These are phyloP conservation scores for Gypsophila paniculata DNA, from an alignment of 179 eudicot species.

Conservation along the genomic window DNA sequence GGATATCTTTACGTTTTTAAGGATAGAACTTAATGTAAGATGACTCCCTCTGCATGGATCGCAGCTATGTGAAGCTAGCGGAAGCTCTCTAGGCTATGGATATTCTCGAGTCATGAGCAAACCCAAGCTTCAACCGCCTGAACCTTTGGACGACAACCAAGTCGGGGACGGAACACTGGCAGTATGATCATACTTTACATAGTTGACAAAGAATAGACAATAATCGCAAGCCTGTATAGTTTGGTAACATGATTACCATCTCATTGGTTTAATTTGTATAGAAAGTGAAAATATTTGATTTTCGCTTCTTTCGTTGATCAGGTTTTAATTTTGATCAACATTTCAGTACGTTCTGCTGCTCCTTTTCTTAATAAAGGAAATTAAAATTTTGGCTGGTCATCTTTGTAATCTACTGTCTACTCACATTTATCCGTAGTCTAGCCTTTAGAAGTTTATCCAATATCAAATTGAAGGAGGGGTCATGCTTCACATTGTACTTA, in stretches of 20 bases:
- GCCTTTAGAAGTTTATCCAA: not conserved
- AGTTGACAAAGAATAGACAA: constrained; percentile 7
- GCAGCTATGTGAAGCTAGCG: constrained; percentile 95
- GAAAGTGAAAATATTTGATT: constrained; percentile 1
- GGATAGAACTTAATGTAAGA: not conserved
- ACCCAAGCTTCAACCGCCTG: constrained; percentile 59
- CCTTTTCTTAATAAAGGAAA: constrained; percentile 12
- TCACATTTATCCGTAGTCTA: not conserved
- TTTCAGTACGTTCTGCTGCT: not conserved
- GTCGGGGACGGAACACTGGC: constrained; percentile 68
- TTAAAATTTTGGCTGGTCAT: constrained; percentile 26
- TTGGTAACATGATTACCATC: not conserved
- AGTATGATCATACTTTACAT: constrained; percentile 30
- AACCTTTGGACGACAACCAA: constrained; percentile 62
- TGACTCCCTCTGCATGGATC: constrained; percentile 7
- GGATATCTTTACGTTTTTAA: not conserved
- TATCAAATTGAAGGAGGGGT: not conserved
- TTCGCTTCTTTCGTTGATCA: constrained; percentile 27
- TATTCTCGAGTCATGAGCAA: constrained; percentile 65
- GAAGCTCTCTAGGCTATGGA: constrained; percentile 96
- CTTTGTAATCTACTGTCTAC: not conserved
- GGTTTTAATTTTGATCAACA: constrained; percentile 21
- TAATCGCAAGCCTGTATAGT: constrained; percentile 23
- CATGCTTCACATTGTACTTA: not conserved
- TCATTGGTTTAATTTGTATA: constrained; percentile 24